Conservation (phyloP, 2,329 filamentous ascomycete genomes). For the Aspergillus sclerotialis region DNA sequence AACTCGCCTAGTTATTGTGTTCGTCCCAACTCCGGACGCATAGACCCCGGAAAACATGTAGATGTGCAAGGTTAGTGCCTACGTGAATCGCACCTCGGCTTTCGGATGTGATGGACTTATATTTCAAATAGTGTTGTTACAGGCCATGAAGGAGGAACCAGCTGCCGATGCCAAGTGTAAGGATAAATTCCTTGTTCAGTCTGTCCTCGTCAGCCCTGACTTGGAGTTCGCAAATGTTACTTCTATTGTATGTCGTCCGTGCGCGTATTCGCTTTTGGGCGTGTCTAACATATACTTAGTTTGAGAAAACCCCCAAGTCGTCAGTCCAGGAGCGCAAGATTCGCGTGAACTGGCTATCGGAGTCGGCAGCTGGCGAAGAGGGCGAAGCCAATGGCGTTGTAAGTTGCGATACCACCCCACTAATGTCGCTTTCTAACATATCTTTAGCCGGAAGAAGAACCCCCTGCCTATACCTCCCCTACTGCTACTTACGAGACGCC, state of each 20-base stretch:
- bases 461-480: conserved; percentile 51
- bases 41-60: conserved; percentile 82
- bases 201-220: conserved; percentile 72
- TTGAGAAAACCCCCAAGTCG: conserved; percentile 67
- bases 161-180: conserved; percentile 80
- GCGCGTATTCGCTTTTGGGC: neutral
- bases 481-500: conserved; percentile 43
- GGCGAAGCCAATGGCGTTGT: conserved; percentile 30
- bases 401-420: conserved; percentile 9
- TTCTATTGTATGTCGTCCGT: conserved; percentile 59
- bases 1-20: conserved; percentile 74
- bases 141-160: conserved; percentile 96
- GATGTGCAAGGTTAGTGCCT: conserved; percentile 72
- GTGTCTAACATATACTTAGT: conserved; percentile 44
- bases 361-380: conserved; percentile 39
- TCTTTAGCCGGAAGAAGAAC: conserved; percentile 37
- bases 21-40: conserved; percentile 90
- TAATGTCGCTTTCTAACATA: conserved; percentile 2
- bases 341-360: conserved; percentile 73
- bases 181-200: conserved; percentile 97
- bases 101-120: conserved; percentile 14
- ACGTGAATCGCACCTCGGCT: conserved; percentile 1
- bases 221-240: conserved; percentile 76
- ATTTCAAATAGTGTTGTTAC: conserved; percentile 66
- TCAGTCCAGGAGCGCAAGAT: conserved; percentile 92